A percentile compares a stretch with the other conserved stretches of the same genome.
These are phyloP conservation scores for Rickenella mellea DNA, from an alignment of 768 basidiomycete genomes.

Conservation along the genomic window DNA sequence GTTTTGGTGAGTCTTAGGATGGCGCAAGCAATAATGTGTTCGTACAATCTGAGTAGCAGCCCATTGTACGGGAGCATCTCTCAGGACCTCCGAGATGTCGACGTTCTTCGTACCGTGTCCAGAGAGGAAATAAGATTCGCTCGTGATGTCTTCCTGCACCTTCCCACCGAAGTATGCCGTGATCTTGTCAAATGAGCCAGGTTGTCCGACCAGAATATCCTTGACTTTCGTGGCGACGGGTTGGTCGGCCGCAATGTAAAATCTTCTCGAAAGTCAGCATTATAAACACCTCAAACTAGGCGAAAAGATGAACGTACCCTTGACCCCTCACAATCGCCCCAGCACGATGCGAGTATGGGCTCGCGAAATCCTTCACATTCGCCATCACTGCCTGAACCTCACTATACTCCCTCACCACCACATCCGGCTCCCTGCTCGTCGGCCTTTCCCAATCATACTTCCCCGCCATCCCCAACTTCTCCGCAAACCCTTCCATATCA, in stretches of 20 bases:
- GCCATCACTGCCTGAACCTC: constrained; percentile 45
- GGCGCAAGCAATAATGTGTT: constrained; percentile 8
- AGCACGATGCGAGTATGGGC: constrained; percentile 41
- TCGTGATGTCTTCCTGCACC: constrained; percentile 47
- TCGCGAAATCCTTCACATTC: constrained; percentile 31
- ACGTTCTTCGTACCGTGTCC: constrained; percentile 43
- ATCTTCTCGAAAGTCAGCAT: constrained; percentile 30
- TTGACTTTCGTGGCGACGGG: constrained; percentile 38
- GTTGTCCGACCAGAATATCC: constrained; percentile 34
- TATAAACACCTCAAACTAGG: not conserved
- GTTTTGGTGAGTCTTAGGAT: not conserved
- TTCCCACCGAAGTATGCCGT: constrained; percentile 57
- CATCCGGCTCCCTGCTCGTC: constrained; percentile 12
- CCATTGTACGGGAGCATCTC: constrained; percentile 59
- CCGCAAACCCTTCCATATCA: constrained; percentile 51
- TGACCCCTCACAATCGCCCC: constrained; percentile 44
- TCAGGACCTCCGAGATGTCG: constrained; percentile 63
- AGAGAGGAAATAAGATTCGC: constrained; percentile 46
- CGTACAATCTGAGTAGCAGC: constrained; percentile 59
- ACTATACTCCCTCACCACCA: constrained; percentile 35
- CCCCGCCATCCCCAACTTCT: constrained; percentile 40
- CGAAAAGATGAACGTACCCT: constrained; percentile 32
- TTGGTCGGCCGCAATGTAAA: constrained; percentile 51
- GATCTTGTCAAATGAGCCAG: constrained; percentile 34
- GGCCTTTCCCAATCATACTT: constrained; percentile 53